Conservation (phyloP, 305 asterid species). For the Fraxinus xanthoxyloides region DNA sequence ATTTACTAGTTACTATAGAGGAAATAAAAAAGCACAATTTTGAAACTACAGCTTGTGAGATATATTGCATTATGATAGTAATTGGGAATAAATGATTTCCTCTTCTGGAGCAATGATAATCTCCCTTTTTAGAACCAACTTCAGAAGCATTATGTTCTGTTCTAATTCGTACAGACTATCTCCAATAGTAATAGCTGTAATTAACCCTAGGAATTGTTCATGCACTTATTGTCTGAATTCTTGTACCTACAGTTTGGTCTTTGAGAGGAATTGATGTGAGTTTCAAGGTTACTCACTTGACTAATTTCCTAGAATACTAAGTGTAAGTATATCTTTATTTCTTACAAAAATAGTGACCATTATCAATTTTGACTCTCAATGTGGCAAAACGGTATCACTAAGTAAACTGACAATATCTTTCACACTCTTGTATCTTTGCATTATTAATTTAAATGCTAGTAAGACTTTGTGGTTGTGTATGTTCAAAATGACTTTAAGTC, state of each 20-base stretch:
- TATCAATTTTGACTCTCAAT: not conserved
- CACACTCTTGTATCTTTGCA: conserved; percentile 5
- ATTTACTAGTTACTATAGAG: not conserved
- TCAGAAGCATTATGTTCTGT: not conserved
- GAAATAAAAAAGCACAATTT: not conserved
- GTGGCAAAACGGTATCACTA: conserved; percentile 9
- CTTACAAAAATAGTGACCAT: not conserved
- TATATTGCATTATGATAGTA: not conserved
- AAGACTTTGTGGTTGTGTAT: not conserved
- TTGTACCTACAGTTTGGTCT: not conserved
- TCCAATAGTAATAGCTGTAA: not conserved
- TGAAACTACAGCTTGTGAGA: not conserved
- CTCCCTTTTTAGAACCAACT: not conserved
- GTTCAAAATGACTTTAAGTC: conserved; percentile 4
- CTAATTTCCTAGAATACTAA: not conserved
- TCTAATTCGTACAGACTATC: not conserved
- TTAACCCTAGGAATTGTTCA: not conserved
- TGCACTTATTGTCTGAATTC: not conserved
- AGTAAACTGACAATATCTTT: conserved; percentile 7
- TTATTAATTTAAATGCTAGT: not conserved
- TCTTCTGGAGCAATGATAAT: not conserved
- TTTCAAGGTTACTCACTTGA: not conserved
- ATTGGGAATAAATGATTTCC: not conserved
- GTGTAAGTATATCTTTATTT: not conserved
- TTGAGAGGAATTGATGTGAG: not conserved